Evolutionary conservation across 1,139 yeast genomes (phyloP).

Genomic region (Pneumocystis sp.): DNA sequence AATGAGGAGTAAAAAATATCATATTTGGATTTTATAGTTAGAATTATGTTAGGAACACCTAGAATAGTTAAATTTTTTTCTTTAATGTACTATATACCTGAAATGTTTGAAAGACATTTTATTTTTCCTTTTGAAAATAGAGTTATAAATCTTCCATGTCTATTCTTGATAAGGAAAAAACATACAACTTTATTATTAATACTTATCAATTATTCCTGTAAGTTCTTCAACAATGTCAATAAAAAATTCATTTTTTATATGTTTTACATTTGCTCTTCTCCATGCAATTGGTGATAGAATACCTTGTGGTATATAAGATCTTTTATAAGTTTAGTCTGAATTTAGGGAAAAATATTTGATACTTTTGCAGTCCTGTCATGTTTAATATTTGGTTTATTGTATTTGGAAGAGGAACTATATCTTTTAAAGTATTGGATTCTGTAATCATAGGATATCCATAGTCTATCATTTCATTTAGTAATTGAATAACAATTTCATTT

Average conservation of each 20-base stretch:
- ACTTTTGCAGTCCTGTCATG: constrained; percentile 13
- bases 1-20: constrained; percentile 29
- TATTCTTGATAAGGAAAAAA: not conserved
- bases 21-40: constrained; percentile 37
- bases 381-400: constrained; percentile 19
- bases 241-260: constrained; percentile 65
- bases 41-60: constrained; percentile 58
- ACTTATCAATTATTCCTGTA: not conserved
- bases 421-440: constrained; percentile 56
- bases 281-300: constrained; percentile 40
- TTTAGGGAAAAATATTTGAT: constrained; percentile 1
- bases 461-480: constrained; percentile 57
- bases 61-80: constrained; percentile 30
- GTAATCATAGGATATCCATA: constrained; percentile 60
- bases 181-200: not conserved
- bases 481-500: constrained; percentile 46
- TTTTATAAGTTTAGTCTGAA: not conserved
- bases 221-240: constrained; percentile 51
- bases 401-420: constrained; percentile 45
- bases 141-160: not conserved
- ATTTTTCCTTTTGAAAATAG: not conserved
- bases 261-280: constrained; percentile 51
- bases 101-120: not conserved
- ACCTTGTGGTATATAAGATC: not conserved
- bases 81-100: not conserved